These are phyloP conservation scores for Trichosporon inkin DNA, from an alignment of 1,284 basidiomycete species.

Conservation along the genomic window DNA sequence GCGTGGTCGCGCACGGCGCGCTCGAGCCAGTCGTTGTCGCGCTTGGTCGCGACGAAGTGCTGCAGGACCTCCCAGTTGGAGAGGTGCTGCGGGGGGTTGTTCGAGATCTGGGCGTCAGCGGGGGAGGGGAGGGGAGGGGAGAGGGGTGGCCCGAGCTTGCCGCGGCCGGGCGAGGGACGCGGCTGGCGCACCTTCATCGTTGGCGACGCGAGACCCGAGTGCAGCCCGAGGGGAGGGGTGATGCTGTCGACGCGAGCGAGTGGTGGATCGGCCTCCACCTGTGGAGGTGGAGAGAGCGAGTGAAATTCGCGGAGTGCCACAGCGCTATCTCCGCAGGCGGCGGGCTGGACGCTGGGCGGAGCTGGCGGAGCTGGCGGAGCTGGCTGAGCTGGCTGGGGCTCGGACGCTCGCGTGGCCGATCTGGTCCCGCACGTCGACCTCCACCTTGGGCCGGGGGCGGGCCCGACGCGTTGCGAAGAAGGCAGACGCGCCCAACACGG, in stretches of 20 bases:
- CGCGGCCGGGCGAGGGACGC: too few species aligned
- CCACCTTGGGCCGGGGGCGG: neutral
- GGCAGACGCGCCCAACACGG: constrained; percentile 1
- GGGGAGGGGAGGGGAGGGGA: too few species aligned
- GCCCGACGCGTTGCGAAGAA: constrained; percentile 1
- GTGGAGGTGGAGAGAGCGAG: too few species aligned
- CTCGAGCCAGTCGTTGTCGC: constrained; percentile 64
- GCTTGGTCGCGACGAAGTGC: constrained; percentile 64
- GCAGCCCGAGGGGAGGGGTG: neutral
- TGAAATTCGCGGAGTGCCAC: neutral
- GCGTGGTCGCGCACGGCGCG: constrained; percentile 56
- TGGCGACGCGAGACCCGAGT: neutral
- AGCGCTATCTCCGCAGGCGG: neutral
- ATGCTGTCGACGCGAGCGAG: neutral
- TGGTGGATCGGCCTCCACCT: constrained; percentile 4
- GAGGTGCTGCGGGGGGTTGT: constrained; percentile 70
- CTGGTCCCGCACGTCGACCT: neutral
- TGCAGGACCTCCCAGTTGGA: constrained; percentile 81
- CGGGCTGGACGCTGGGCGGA: neutral
- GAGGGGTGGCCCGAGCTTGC: too few species aligned
- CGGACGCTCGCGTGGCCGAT: neutral
- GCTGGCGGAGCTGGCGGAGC: constrained; percentile 1
- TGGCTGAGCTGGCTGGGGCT: too few species aligned
- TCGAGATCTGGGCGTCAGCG: constrained; percentile 60
- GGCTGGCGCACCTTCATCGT: constrained; percentile 20